Conservation (phyloP, 805 yeast species). For the Naumovozyma baii region DNA sequence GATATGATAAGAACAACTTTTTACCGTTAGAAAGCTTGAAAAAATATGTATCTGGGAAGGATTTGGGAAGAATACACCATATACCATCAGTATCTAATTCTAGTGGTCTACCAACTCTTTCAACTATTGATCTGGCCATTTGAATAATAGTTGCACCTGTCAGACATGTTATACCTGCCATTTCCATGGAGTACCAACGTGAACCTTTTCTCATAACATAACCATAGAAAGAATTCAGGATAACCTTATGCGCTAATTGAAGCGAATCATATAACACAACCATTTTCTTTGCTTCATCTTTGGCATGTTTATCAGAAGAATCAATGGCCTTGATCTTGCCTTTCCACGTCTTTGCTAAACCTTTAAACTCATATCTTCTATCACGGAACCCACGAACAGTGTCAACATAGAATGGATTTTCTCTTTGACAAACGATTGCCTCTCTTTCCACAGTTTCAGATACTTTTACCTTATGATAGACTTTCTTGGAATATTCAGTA, state of each 20-base stretch:
- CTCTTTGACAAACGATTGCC: slow-evolving; percentile 93
- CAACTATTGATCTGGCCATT: slow-evolving; percentile 88
- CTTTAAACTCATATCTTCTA: slow-evolving; percentile 91
- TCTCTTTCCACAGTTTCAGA: slow-evolving; percentile 82
- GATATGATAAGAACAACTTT: slow-evolving; percentile 69
- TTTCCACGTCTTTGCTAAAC: slow-evolving; percentile 89
- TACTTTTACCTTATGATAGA: slow-evolving; percentile 69
- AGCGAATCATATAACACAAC: slow-evolving; percentile 87
- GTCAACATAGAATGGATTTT: slow-evolving; percentile 91
- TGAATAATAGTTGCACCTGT: slow-evolving; percentile 98
- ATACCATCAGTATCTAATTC: slow-evolving; percentile 98
- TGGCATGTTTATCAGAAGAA: slow-evolving; percentile 45
- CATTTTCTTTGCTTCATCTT: slow-evolving; percentile 91
- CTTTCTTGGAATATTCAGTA: slow-evolving; percentile 75
- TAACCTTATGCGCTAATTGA: slow-evolving; percentile 94
- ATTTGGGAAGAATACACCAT: slow-evolving; percentile 93
- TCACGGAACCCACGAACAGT: slow-evolving; percentile 93
- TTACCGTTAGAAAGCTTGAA: slow-evolving; percentile 72
- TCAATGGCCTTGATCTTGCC: slow-evolving; percentile 51
- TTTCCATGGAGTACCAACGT: slow-evolving; percentile 98
- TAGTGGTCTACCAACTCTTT: slow-evolving; percentile 85
- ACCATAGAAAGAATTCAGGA: slow-evolving; percentile 92
- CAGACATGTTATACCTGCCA: slow-evolving; percentile 98
- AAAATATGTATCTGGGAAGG: slow-evolving; percentile 83
- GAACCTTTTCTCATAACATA: slow-evolving; percentile 99